Evolutionary conservation across 1,139 yeast genomes (phyloP), one percentile per base, ranked within the genome.

Genomic region (Debaryomyces robertsiae): DNA sequence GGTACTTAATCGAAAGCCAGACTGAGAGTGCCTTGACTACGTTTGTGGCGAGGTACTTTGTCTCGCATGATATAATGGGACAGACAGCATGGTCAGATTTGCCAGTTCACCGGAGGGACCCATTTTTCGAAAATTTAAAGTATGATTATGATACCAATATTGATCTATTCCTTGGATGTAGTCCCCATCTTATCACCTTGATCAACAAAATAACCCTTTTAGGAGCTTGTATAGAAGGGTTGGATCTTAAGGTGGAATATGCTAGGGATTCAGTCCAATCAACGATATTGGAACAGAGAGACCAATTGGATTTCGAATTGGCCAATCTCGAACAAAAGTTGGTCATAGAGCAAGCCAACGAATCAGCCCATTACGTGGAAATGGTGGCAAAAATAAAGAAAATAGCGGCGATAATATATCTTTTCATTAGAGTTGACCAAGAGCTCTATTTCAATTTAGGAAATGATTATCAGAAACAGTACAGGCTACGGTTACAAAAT

Each of bases 331-430:
- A n/a, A n/a, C n/a, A n/a, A n/a, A n/a, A n/a, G n/a, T n/a, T n/a
- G n/a, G n/a, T n/a, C n/a, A n/a, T n/a, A n/a, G n/a, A n/a, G n/a
- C n/a, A n/a, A n/a, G n/a, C n/a, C n/a, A n/a, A n/a, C n/a, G n/a
- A n/a, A n/a, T n/a, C n/a, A n/a, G n/a, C n/a, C n/a, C n/a, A n/a
- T n/a, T n/a, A n/a, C n/a, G n/a, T n/a, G n/a, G n/a, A n/a, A n/a
- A n/a, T n/a, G n/a, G n/a, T n/a, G n/a, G n/a, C 73, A 4, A 69
- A 67, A 45, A 65, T 67, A 37, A 67, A 66, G 44, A 49, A 63
- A 34, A 50, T 62, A 3, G 57, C 68, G 1, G 57, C 71, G 0
- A 44, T 61, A 38, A 40, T 67, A 1, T 68, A 67, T 40, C 48
- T 68, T 9, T 58, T 59, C 47, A 67, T 65, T 3, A 54, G 70